Conservation (phyloP, 495 filamentous ascomycete genomes). For the Annulohypoxylon stygium region DNA sequence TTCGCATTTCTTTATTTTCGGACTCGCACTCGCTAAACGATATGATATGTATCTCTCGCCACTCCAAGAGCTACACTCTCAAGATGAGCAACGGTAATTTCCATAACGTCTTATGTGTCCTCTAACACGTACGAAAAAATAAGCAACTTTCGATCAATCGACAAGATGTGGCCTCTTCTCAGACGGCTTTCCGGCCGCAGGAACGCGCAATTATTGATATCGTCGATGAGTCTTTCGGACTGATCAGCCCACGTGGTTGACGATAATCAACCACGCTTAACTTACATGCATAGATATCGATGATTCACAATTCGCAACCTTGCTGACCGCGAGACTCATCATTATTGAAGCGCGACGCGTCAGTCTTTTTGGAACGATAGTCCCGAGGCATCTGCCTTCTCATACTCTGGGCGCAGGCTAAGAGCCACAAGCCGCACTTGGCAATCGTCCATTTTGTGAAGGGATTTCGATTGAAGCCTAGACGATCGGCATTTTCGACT, state of each 20-base stretch:
- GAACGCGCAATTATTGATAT: slow-evolving; percentile 1
- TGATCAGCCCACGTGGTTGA: slow-evolving; percentile 8
- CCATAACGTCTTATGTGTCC: slow-evolving; percentile 7
- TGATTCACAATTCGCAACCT: slow-evolving; percentile 7
- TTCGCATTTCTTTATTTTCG: slow-evolving; percentile 6
- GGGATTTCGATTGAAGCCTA: background rate
- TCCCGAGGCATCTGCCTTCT: slow-evolving; percentile 2
- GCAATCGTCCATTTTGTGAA: background rate
- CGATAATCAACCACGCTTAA: background rate
- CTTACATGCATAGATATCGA: background rate
- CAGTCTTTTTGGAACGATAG: background rate
- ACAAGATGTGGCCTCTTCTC: slow-evolving; percentile 18
- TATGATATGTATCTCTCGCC: background rate
- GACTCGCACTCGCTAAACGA: slow-evolving; percentile 18
- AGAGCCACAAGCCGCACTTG: slow-evolving; percentile 9
- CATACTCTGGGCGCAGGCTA: slow-evolving; percentile 4
- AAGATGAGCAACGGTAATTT: background rate
- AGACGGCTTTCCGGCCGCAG: background rate
- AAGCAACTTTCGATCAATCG: slow-evolving; percentile 15
- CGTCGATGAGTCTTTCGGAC: slow-evolving; percentile 8
- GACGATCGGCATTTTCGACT: background rate
- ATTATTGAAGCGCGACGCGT: slow-evolving; percentile 13
- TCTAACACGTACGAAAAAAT: slow-evolving; percentile 8
- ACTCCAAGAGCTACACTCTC: background rate
- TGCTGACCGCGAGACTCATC: slow-evolving; percentile 2